Evolutionary conservation across 2,329 filamentous ascomycete genomes (phyloP).

Genomic region (Sclerotinia spermophila): DNA sequence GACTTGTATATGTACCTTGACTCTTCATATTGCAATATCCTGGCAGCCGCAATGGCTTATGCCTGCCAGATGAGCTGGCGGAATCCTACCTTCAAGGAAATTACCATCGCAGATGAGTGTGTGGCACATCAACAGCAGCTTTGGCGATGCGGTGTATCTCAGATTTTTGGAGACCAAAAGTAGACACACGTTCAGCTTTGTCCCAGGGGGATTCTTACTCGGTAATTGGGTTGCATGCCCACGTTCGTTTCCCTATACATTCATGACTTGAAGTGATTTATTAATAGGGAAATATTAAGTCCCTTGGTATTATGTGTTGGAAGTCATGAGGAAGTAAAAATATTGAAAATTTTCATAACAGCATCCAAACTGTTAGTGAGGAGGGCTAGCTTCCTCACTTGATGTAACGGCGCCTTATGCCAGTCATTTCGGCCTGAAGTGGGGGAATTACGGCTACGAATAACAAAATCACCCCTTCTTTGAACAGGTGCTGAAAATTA

Average conservation of each 20-base stretch:
- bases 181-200: neutral
- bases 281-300: neutral
- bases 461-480: neutral
- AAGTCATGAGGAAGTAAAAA: neutral
- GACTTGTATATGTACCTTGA: neutral
- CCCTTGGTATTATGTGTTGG: neutral
- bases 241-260: neutral
- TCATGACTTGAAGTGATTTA: neutral
- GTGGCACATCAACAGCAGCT: neutral
- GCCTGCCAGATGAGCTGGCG: neutral
- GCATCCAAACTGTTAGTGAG: neutral
- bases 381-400: neutral
- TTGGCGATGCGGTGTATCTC: neutral
- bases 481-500: neutral
- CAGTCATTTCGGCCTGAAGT: neutral
- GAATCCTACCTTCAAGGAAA: neutral
- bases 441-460: neutral
- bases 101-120: neutral
- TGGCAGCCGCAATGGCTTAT: neutral
- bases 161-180: neutral
- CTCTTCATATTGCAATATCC: neutral
- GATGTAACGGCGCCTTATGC: neutral
- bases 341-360: neutral
- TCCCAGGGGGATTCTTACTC: neutral
- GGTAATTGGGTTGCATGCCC: neutral